Base-by-base conservation (phyloP, 805 yeast species). In the Naumovozyma dairenensis region DNA sequence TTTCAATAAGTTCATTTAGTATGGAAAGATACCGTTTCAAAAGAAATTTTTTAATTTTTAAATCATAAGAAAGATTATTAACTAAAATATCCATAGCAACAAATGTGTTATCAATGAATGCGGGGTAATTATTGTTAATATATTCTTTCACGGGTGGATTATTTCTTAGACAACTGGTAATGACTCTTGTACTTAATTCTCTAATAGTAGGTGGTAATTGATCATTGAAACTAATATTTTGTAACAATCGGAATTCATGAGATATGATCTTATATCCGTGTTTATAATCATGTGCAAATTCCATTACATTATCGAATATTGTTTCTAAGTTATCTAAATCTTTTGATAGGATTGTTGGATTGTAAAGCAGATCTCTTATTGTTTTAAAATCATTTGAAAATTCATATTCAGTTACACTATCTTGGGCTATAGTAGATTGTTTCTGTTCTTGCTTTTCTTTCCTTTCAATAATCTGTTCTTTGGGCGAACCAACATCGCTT, bases 81-180 rank as follows among this genome's bases (percentile, higher is more conserved):
- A 32, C 19, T 10, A 42, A 21, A 7, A 7, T n/a, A 4, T 17
- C 25, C 6, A 54, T 40, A 2, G 38, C 41, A 0, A 44, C 39
- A 29, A 73, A 51, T 6, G 57, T 40, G 2, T 41, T 37, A 40
- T 68, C 71, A 14, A 66, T 49, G 33, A 55, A 53, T 8, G 22
- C 17, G 0, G 77, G 70, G 35, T 57, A 54, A 5, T 34, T 28
- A 6, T 25, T 38, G 26, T 46, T 49, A 10, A 69, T 58, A 34
- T 63, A 63, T 2, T 55, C 54, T 2, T 67, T 42, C 0, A 86
- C 85, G 2, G 69, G 71, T 2, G 74, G 75, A 50, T 86, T 86
- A 52, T 85, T 85, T 46, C 95, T 67, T 29, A 85, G 55, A 4
- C 87, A 57, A 4, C 83, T 67, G 0, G 81, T 77, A 37, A 86